Conservation (phyloP, 768 basidiomycete species). For the Macrolepiota dolichaula region DNA sequence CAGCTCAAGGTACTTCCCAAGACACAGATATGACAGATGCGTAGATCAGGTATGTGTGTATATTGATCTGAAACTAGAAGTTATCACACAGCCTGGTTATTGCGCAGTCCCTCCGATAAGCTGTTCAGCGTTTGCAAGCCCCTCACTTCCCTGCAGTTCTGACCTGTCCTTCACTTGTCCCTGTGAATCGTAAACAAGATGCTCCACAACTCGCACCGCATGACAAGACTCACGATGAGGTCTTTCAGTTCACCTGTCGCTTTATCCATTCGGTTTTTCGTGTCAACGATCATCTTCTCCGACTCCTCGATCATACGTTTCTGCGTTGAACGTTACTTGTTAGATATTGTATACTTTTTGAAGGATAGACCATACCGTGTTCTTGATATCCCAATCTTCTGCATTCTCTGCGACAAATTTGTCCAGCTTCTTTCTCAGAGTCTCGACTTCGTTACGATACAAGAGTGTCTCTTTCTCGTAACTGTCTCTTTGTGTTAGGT, state of each 20-base stretch:
- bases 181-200: conserved; percentile 12
- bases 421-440: conserved; percentile 56
- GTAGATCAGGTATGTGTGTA: background rate
- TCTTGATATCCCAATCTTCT: conserved; percentile 78
- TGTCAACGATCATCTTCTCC: conserved; percentile 75
- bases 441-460: conserved; percentile 64
- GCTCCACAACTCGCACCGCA: background rate
- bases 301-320: conserved; percentile 71
- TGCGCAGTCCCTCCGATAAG: background rate
- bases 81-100: background rate
- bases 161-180: conserved; percentile 38
- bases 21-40: conserved; percentile 13
- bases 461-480: conserved; percentile 64
- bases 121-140: conserved; percentile 51
- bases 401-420: conserved; percentile 56
- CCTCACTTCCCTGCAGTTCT: conserved; percentile 37
- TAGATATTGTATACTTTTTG: background rate
- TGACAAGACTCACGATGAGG: conserved; percentile 55
- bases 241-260: conserved; percentile 61
- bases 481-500: conserved; percentile 30
- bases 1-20: conserved; percentile 26
- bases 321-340: conserved; percentile 29
- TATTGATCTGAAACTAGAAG: background rate
- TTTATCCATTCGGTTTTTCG: conserved; percentile 55
- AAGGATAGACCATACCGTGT: conserved; percentile 42